phyloP scores from a whole-genome alignment of 2,329 filamentous ascomycete genomes.

The Penicillium fuscoglaucum region DNA sequence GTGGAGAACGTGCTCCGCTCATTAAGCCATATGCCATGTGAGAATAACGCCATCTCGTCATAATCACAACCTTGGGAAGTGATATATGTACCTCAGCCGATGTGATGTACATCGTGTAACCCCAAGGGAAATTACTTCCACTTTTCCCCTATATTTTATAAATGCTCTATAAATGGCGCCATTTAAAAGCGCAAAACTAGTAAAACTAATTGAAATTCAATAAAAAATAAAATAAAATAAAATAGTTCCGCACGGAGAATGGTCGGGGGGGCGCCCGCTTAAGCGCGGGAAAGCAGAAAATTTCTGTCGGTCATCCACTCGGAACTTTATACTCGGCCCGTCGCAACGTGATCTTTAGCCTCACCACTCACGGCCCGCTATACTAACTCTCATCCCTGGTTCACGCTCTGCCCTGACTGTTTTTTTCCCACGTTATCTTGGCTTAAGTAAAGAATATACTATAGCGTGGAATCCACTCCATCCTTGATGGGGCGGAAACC shows the following conservation, averaged over 20 bases:
- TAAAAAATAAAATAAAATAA: background rate
- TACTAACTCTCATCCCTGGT: background rate
- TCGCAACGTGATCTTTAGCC: conserved; percentile 18
- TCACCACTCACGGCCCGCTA: conserved; percentile 1
- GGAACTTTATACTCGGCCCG: conserved; percentile 22
- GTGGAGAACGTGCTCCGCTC: background rate
- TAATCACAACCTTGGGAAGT: background rate
- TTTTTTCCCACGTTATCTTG: background rate
- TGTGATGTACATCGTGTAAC: background rate
- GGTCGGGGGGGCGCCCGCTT: conserved; percentile 7
- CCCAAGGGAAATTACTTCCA: background rate
- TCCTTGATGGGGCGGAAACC: background rate
- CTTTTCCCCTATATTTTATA: background rate
- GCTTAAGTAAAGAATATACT: background rate
- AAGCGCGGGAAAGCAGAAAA: conserved; percentile 22
- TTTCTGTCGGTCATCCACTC: conserved; percentile 21
- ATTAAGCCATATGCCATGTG: conserved; percentile 1
- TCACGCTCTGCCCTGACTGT: background rate
- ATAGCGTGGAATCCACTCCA: background rate
- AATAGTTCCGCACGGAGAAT: conserved; percentile 2
- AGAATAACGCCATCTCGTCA: conserved; percentile 10
- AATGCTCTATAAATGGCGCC: conserved; percentile 2
- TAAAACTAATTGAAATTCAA: background rate
- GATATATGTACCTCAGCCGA: background rate
- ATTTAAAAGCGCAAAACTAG: conserved; percentile 3